A percentile compares a stretch with the other conserved stretches of the same genome.
Conservation (phyloP, 176 grass and related monocot species). For the Musa troglodytarum region DNA sequence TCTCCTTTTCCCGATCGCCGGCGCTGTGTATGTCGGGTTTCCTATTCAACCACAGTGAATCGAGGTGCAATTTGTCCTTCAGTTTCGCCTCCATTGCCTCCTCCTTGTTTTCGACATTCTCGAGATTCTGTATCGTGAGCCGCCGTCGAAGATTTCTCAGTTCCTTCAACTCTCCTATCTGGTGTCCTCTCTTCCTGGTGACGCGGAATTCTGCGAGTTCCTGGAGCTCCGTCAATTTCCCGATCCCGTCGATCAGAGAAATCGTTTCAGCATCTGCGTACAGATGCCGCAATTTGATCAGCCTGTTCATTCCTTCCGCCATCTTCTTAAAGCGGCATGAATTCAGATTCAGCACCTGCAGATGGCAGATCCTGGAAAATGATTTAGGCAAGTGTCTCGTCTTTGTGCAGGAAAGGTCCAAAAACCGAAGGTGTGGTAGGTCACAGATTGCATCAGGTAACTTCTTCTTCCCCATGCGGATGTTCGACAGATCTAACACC, state of each 20-base stretch:
- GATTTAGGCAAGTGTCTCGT: neutral
- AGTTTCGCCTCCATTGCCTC: conserved; percentile 12
- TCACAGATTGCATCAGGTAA: too few relatives aligned
- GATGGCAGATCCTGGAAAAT: neutral
- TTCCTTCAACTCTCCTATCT: conserved; percentile 32
- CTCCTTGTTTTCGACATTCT: conserved; percentile 2
- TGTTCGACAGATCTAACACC: too few relatives aligned
- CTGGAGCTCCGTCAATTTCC: conserved; percentile 30
- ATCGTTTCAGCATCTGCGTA: neutral
- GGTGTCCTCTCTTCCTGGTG: conserved; percentile 13
- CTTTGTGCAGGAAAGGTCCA: too few relatives aligned
- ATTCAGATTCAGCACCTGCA: neutral
- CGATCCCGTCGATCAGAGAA: conserved; percentile 19
- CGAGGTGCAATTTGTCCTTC: too few relatives aligned
- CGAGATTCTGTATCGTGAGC: conserved; percentile 8
- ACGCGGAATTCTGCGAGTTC: conserved; percentile 12
- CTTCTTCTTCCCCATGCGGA: too few relatives aligned
- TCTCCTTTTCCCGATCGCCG: neutral
- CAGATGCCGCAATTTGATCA: conserved; percentile 24
- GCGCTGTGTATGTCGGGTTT: too few relatives aligned
- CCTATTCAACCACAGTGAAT: too few relatives aligned
- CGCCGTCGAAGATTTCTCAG: conserved; percentile 25
- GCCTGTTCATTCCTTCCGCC: conserved; percentile 19
- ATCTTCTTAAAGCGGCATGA: conserved; percentile 2
- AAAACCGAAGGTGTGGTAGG: too few relatives aligned